Conservation (phyloP, 352 stramenopile species). For the Globisporangium paroecandrum region DNA sequence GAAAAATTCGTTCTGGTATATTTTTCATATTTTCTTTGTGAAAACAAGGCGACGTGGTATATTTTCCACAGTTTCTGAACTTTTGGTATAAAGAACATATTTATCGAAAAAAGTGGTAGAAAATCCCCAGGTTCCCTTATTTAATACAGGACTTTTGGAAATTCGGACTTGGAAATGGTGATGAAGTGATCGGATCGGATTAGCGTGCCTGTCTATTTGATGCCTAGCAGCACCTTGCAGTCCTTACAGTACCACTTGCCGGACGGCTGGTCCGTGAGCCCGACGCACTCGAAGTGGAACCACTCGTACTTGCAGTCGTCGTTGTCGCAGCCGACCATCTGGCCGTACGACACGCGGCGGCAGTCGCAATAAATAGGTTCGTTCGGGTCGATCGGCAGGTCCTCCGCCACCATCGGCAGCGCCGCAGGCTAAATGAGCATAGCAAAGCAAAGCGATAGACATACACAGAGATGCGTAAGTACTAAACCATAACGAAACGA, state of each 20-base stretch:
- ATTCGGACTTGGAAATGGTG: neutral
- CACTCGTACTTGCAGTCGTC: conserved; percentile 92
- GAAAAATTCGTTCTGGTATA: too few species aligned
- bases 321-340: conserved; percentile 93
- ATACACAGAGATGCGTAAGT: neutral
- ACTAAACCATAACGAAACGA: neutral
- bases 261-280: conserved; percentile 75
- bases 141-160: conserved; percentile 14
- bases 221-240: conserved; percentile 64
- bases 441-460: neutral
- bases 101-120: too few species aligned
- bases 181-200: too few species aligned
- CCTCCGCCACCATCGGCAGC: conserved; percentile 56
- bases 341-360: conserved; percentile 83
- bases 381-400: conserved; percentile 84
- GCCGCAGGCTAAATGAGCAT: conserved; percentile 17
- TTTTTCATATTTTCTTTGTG: too few species aligned
- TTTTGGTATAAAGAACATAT: too few species aligned
- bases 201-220: conserved; percentile 37
- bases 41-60: too few species aligned
- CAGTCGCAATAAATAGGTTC: conserved; percentile 88
- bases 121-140: too few species aligned
- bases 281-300: conserved; percentile 91
- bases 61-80: too few species aligned
- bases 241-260: conserved; percentile 85